phyloP scores from a whole-genome alignment of 176 grass and related monocot genomes.

The Carex scoparia region DNA sequence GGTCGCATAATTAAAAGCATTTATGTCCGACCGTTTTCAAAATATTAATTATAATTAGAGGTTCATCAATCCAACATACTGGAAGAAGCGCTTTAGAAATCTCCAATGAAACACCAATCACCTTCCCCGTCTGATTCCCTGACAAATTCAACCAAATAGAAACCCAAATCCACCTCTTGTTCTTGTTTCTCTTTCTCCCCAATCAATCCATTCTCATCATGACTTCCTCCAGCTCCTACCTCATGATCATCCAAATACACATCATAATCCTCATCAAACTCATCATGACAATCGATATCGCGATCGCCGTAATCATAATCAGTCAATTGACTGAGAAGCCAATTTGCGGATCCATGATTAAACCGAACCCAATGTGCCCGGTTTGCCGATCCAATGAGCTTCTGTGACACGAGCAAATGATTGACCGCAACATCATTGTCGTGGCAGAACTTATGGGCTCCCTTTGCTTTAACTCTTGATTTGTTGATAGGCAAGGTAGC shows the following conservation, averaged over 20 bases:
- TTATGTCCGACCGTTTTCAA: too few relatives aligned
- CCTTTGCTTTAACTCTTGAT: not conserved
- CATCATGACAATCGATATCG: not conserved
- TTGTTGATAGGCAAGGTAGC: not conserved
- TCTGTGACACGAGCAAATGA: slow-evolving; percentile 8
- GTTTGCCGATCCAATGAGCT: not conserved
- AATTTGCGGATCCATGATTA: slow-evolving; percentile 1
- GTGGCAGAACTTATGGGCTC: not conserved
- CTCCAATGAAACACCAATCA: slow-evolving; percentile 17
- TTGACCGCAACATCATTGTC: not conserved
- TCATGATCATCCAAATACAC: slow-evolving; percentile 12
- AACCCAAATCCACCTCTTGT: not conserved
- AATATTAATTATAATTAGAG: too few relatives aligned
- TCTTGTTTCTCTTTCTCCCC: not conserved
- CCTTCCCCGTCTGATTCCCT: not conserved
- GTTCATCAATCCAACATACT: too few relatives aligned
- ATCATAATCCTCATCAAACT: not conserved
- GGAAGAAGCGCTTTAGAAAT: not conserved
- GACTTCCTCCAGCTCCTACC: not conserved
- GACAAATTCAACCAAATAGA: slow-evolving; percentile 16
- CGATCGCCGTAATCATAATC: not conserved
- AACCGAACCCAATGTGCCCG: not conserved
- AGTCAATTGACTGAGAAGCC: not conserved
- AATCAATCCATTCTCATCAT: not conserved
- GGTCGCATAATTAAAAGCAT: too few relatives aligned